Evolutionary conservation across 1,284 basidiomycete genomes (phyloP).

Genomic region (Macrocybe sp.): DNA sequence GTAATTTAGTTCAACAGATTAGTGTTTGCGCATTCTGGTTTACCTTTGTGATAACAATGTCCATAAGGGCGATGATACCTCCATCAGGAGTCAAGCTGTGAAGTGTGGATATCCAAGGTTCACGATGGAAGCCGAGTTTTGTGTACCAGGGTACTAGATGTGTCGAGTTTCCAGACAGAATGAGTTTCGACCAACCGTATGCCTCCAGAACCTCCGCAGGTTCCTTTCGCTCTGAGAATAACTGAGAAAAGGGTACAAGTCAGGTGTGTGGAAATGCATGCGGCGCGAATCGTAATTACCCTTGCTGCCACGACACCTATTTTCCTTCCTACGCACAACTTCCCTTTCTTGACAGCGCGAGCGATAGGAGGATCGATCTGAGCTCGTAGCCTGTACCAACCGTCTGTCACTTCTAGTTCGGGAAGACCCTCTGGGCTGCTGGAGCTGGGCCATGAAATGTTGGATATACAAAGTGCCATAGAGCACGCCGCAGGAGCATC

Average conservation of each 20-base stretch:
- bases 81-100: slow-evolving; percentile 81
- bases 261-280: background rate
- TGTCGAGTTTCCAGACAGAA: slow-evolving; percentile 80
- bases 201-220: slow-evolving; percentile 83
- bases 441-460: slow-evolving; percentile 50
- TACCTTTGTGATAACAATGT: slow-evolving; percentile 71
- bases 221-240: slow-evolving; percentile 68
- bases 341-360: slow-evolving; percentile 63
- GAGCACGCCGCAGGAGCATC: slow-evolving; percentile 70
- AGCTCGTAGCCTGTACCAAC: slow-evolving; percentile 89
- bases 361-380: slow-evolving; percentile 70
- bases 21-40: background rate
- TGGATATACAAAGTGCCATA: slow-evolving; percentile 83
- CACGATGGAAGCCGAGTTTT: slow-evolving; percentile 71
- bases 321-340: slow-evolving; percentile 78
- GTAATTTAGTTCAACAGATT: slow-evolving; percentile 26
- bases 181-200: slow-evolving; percentile 62
- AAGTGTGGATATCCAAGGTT: slow-evolving; percentile 69
- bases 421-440: slow-evolving; percentile 35
- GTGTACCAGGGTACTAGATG: slow-evolving; percentile 86
- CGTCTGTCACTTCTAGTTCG: slow-evolving; percentile 87
- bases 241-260: slow-evolving; percentile 34
- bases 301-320: slow-evolving; percentile 76
- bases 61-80: slow-evolving; percentile 73
- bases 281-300: slow-evolving; percentile 38